Conservation (phyloP, 495 filamentous ascomycete genomes). For the Penicillium roqueforti region DNA sequence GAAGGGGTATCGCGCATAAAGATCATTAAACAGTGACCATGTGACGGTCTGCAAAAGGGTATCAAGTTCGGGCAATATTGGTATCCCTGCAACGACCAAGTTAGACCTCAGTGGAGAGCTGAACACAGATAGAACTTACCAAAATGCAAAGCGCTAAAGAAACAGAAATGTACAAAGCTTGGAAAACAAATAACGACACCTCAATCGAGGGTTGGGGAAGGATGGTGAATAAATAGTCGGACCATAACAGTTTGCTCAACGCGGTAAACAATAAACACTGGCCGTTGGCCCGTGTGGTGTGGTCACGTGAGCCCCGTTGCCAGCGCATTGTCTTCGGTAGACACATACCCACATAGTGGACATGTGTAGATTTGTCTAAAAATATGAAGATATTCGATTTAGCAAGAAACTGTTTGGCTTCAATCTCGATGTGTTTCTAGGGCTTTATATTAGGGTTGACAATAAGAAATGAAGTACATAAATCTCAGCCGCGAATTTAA, state of each 20-base stretch:
- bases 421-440: too few relatives aligned
- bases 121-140: conserved; percentile 13
- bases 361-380: too few relatives aligned
- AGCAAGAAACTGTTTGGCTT: too few relatives aligned
- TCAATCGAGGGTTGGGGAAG: conserved; percentile 20
- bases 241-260: conserved; percentile 39
- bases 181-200: conserved; percentile 12
- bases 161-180: conserved; percentile 27
- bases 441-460: too few relatives aligned
- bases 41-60: conserved; percentile 15
- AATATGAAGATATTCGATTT: too few relatives aligned
- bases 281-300: conserved; percentile 18
- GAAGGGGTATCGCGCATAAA: conserved; percentile 19
- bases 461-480: too few relatives aligned
- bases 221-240: conserved; percentile 22
- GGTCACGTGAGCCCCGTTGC: conserved; percentile 19
- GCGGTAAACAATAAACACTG: conserved; percentile 45
- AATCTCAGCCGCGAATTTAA: too few relatives aligned
- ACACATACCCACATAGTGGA: too few relatives aligned
- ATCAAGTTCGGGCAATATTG: conserved; percentile 24
- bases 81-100: conserved; percentile 31
- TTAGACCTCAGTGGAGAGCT: conserved; percentile 10
- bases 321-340: not conserved
- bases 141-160: conserved; percentile 31
- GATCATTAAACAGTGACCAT: conserved; percentile 20